Evolutionary conservation across 257 asterid genomes (phyloP).

Genomic region (Haberlea rhodopensis): DNA sequence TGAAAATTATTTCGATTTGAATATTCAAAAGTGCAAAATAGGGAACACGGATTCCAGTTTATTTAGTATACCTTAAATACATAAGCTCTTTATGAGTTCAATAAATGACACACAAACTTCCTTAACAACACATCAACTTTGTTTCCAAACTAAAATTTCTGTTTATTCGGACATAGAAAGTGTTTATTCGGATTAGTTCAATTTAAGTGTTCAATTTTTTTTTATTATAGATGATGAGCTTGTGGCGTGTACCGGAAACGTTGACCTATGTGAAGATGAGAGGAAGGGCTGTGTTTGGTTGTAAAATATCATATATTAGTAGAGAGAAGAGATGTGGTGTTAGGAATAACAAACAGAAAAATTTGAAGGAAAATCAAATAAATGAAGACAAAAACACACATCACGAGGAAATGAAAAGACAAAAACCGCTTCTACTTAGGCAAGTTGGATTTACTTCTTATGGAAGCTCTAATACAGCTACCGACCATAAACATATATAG

Average conservation of each 20-base stretch:
- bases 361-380: too few species aligned
- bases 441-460: too few species aligned
- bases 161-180: not conserved
- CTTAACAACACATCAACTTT: not conserved
- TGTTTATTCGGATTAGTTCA: not conserved
- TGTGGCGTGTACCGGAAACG: not conserved
- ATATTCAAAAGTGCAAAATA: too few species aligned
- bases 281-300: not conserved
- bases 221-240: not conserved
- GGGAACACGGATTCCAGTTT: not conserved
- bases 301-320: too few species aligned
- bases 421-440: too few species aligned
- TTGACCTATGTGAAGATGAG: not conserved
- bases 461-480: too few species aligned
- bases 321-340: not conserved
- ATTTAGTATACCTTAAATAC: not conserved
- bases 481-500: too few species aligned
- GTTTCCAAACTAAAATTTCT: not conserved
- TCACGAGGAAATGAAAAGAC: too few species aligned
- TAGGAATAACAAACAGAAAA: too few species aligned
- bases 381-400: too few species aligned
- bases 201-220: too few species aligned
- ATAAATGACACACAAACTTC: not conserved
- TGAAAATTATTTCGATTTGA: not conserved
- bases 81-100: not conserved